phyloP scores from a whole-genome alignment of 768 basidiomycete genomes.

The Xerocomellus dryophilus region DNA sequence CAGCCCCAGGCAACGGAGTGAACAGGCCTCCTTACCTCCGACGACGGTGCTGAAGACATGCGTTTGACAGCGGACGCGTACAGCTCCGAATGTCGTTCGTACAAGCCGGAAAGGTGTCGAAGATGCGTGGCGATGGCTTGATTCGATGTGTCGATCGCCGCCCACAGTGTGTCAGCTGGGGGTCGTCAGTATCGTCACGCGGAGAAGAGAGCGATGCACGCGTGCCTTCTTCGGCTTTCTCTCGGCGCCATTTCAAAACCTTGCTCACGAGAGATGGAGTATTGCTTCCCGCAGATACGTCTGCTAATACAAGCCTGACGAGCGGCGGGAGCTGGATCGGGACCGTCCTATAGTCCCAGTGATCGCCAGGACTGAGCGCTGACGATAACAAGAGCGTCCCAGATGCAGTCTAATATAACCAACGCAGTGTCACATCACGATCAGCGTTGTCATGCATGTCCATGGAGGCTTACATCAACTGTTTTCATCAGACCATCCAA shows the following conservation, averaged over 20 bases:
- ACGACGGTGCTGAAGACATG: constrained; percentile 55
- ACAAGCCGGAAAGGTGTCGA: constrained; percentile 46
- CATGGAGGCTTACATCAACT: constrained; percentile 21
- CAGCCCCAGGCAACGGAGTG: not conserved
- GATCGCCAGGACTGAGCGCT: constrained; percentile 51
- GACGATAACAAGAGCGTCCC: constrained; percentile 39
- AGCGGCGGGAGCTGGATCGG: constrained; percentile 82
- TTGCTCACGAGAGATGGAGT: constrained; percentile 92
- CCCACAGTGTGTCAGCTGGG: constrained; percentile 65
- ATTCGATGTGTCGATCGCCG: constrained; percentile 58
- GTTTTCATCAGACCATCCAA: constrained; percentile 24
- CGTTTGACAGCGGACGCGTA: constrained; percentile 62
- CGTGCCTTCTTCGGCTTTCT: constrained; percentile 55
- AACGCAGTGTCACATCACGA: not conserved
- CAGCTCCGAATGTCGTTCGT: constrained; percentile 43
- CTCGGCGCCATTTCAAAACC: constrained; percentile 85
- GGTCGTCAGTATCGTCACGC: not conserved
- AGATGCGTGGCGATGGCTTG: constrained; percentile 55
- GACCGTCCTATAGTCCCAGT: constrained; percentile 69
- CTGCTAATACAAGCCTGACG: constrained; percentile 84
- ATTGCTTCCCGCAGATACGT: constrained; percentile 94
- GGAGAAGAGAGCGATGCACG: not conserved
- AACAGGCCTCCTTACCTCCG: constrained; percentile 43
- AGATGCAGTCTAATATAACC: constrained; percentile 11
- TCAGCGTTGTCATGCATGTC: not conserved